Evolutionary conservation across 2,329 filamentous ascomycete genomes (phyloP).

Genomic region (Grosmannia serpens): DNA sequence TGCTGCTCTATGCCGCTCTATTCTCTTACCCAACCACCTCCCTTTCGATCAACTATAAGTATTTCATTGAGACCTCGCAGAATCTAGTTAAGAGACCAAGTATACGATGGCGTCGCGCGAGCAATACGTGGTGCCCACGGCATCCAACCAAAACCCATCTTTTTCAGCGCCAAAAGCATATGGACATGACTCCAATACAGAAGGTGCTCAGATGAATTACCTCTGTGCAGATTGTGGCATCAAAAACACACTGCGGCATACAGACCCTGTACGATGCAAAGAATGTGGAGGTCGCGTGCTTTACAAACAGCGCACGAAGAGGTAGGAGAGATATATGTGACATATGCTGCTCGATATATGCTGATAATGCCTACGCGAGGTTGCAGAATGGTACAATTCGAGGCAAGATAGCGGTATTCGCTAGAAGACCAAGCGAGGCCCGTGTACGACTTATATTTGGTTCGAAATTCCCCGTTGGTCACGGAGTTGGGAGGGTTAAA

Average conservation of each 20-base stretch:
- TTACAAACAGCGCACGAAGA: constrained; percentile 96
- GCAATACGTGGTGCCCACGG: constrained; percentile 62
- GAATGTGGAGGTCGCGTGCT: constrained; percentile 91
- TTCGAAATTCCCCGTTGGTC: neutral
- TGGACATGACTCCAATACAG: constrained; percentile 26
- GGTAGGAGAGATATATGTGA: constrained; percentile 39
- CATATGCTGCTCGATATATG: neutral
- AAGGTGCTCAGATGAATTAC: constrained; percentile 49
- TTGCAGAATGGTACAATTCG: constrained; percentile 90
- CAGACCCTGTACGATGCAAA: constrained; percentile 75
- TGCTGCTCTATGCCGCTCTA: no score
- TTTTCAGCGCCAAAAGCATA: constrained; percentile 18
- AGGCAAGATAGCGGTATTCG: constrained; percentile 58
- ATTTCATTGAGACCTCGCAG: neutral
- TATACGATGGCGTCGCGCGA: constrained; percentile 49
- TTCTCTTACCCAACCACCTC: no score
- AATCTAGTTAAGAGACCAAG: neutral
- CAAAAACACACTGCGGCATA: constrained; percentile 63
- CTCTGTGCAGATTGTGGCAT: constrained; percentile 77
- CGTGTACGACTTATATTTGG: neutral
- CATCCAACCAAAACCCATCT: constrained; percentile 27
- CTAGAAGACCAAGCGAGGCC: neutral
- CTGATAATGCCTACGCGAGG: neutral
- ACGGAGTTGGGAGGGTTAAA: constrained; percentile 6
- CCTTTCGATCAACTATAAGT: no score